Evolutionary conservation across 2,329 filamentous ascomycete genomes (phyloP).

Genomic region (Epichloe hybrida): DNA sequence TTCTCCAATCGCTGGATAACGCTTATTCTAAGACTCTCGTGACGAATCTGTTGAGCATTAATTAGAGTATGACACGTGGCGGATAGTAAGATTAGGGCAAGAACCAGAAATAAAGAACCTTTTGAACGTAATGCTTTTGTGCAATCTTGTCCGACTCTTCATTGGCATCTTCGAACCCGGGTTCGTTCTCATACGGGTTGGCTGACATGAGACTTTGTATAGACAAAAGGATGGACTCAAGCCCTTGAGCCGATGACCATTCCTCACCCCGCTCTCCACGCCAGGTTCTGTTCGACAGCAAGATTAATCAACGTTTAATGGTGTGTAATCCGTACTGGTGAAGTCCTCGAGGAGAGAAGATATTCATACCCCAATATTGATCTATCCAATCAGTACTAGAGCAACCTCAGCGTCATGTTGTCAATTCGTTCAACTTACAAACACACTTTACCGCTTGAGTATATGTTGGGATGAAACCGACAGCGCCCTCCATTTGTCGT

Average conservation of each 20-base stretch:
- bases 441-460: constrained; percentile 82
- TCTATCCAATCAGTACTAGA: constrained; percentile 25
- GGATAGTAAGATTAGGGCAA: neutral
- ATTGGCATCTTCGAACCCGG: constrained; percentile 72
- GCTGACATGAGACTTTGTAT: constrained; percentile 92
- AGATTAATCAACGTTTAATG: constrained; percentile 1
- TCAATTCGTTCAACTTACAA: constrained; percentile 42
- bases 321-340: too few species aligned
- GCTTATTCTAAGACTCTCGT: constrained; percentile 77
- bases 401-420: neutral
- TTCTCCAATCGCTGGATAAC: constrained; percentile 77
- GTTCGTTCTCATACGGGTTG: constrained; percentile 94
- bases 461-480: constrained; percentile 96
- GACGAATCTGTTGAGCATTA: constrained; percentile 53
- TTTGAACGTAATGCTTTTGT: constrained; percentile 63
- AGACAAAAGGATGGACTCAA: constrained; percentile 87
- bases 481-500: constrained; percentile 84
- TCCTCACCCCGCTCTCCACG: constrained; percentile 78
- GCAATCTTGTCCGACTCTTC: constrained; percentile 55
- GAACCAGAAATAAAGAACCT: constrained; percentile 35
- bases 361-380: constrained; percentile 66
- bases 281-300: constrained; percentile 59
- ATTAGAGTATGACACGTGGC: neutral
- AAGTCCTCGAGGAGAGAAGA: neutral
- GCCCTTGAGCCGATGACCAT: constrained; percentile 90